Percentiles rank a stretch among this genome's conserved stretches.
Conservation (phyloP, 2,329 filamentous ascomycete species). For the Hypoxylon sp. region DNA sequence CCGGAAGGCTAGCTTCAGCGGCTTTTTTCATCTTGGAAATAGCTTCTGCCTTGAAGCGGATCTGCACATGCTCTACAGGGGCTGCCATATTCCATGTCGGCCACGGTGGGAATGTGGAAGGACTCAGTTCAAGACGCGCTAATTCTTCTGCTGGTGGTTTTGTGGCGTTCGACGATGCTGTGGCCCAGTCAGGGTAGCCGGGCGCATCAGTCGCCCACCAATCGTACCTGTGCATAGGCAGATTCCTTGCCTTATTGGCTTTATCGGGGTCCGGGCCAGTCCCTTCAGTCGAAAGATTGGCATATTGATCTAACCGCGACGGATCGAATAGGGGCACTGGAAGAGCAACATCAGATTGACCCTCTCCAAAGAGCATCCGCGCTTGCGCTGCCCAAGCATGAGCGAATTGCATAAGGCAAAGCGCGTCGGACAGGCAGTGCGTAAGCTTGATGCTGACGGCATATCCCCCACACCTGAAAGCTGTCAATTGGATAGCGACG, state of each 20-base stretch:
- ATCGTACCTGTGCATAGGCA: slow-evolving; percentile 62
- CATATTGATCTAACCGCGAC: slow-evolving; percentile 54
- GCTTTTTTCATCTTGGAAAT: slow-evolving; percentile 53
- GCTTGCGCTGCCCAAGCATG: slow-evolving; percentile 56
- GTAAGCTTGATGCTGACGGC: slow-evolving; percentile 57
- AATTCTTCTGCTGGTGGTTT: slow-evolving; percentile 46
- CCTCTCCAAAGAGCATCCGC: slow-evolving; percentile 33
- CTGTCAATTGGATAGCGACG: slow-evolving; percentile 55
- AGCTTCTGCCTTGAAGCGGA: slow-evolving; percentile 56
- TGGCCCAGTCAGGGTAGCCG: slow-evolving; percentile 49
- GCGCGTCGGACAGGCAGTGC: slow-evolving; percentile 61
- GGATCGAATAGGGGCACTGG: slow-evolving; percentile 56
- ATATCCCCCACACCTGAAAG: slow-evolving; percentile 57
- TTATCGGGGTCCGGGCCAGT: slow-evolving; percentile 46
- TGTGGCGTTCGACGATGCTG: slow-evolving; percentile 45
- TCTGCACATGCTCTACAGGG: slow-evolving; percentile 51
- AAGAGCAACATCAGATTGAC: neutral
- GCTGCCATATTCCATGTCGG: slow-evolving; percentile 56
- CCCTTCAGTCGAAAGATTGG: slow-evolving; percentile 43
- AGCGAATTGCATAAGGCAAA: slow-evolving; percentile 58
- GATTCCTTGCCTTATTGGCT: slow-evolving; percentile 49
- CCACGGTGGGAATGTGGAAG: slow-evolving; percentile 56
- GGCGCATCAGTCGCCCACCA: slow-evolving; percentile 57
- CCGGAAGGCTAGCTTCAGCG: slow-evolving; percentile 29
- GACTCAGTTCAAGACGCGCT: slow-evolving; percentile 40